phyloP scores from a whole-genome alignment of 176 grass and related monocot species.

The Eleusine coracana region DNA sequence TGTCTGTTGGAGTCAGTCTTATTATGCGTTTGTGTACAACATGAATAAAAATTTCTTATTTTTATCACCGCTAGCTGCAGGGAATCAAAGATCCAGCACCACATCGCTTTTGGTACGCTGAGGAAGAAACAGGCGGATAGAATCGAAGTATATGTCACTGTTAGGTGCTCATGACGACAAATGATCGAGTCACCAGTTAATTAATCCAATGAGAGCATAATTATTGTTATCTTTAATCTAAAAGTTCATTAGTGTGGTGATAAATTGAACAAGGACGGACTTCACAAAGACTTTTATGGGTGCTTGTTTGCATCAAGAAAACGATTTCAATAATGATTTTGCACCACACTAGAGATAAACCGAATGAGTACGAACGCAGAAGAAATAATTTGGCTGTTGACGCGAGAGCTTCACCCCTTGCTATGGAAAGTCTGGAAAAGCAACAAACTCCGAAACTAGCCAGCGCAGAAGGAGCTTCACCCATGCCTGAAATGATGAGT shows the following conservation, averaged over 20 bases:
- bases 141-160: slow-evolving; percentile 26
- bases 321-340: not conserved
- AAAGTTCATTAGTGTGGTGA: not conserved
- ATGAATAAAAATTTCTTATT: too few relatives aligned
- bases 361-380: too few relatives aligned
- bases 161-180: not conserved
- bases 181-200: not conserved
- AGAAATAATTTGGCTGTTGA: too few relatives aligned
- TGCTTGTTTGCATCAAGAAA: not conserved
- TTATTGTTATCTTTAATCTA: not conserved
- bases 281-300: not conserved
- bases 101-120: not conserved
- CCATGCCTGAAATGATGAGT: not conserved
- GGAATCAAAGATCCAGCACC: not conserved
- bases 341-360: not conserved
- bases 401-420: too few relatives aligned
- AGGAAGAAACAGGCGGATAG: not conserved
- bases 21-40: too few relatives aligned
- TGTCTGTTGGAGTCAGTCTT: too few relatives aligned
- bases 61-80: not conserved
- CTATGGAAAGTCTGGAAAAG: not conserved
- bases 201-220: not conserved
- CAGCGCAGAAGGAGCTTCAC: too few relatives aligned
- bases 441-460: not conserved
- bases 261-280: not conserved